phyloP scores from a whole-genome alignment of 495 filamentous ascomycete genomes.

The Penicillium coffeae region DNA sequence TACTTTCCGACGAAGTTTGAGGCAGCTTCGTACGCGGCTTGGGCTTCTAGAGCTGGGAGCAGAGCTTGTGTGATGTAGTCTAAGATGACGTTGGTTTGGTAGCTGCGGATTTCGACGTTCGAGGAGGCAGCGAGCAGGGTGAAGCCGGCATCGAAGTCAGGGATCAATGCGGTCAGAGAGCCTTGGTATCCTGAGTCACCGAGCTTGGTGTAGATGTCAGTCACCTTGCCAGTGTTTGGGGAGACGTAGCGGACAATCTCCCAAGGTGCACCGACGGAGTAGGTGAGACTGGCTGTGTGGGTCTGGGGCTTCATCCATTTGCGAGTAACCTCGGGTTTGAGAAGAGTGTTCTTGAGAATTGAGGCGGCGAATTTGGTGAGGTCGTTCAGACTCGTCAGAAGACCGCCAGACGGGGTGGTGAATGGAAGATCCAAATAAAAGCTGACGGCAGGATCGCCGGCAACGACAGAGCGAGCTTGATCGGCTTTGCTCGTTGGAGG shows the following conservation, averaged over 20 bases:
- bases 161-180: conserved; percentile 29
- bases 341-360: conserved; percentile 47
- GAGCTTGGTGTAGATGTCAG: conserved; percentile 42
- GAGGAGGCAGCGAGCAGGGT: conserved; percentile 30
- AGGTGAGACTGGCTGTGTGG: conserved; percentile 42
- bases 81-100: neutral
- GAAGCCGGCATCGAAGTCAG: conserved; percentile 41
- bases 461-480: conserved; percentile 11
- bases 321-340: conserved; percentile 32
- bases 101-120: conserved; percentile 1
- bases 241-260: conserved; percentile 38
- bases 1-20: too few relatives aligned
- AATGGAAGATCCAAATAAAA: conserved; percentile 26
- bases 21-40: too few relatives aligned
- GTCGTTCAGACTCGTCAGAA: conserved; percentile 29
- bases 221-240: conserved; percentile 20
- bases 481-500: conserved; percentile 21
- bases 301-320: conserved; percentile 48
- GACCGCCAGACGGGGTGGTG: conserved; percentile 26
- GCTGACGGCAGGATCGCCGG: conserved; percentile 27
- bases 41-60: conserved; percentile 32
- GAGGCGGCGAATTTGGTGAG: conserved; percentile 36
- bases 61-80: conserved; percentile 27
- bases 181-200: conserved; percentile 40
- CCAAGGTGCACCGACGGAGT: conserved; percentile 45